A percentile compares a stretch with the other conserved stretches of the same genome.
These are phyloP conservation scores for Colletotrichum chrysophilum DNA, from an alignment of 2,329 filamentous ascomycete species.

Conservation along the genomic window DNA sequence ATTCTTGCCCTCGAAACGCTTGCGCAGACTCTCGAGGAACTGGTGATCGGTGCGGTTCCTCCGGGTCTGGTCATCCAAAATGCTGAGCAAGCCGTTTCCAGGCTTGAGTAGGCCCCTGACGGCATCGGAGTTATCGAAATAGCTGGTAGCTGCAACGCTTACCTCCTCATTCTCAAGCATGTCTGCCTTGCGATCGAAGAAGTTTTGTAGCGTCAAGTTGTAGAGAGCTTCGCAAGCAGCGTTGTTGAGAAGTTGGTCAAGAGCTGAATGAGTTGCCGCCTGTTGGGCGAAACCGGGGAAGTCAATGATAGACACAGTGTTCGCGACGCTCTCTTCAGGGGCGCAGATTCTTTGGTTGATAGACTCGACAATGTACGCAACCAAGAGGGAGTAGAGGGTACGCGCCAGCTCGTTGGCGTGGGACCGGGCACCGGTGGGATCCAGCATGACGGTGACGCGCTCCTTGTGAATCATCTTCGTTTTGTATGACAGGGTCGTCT, in stretches of 20 bases:
- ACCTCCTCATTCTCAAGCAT: conserved; percentile 95
- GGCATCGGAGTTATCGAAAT: conserved; percentile 97
- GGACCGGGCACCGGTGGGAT: conserved; percentile 84
- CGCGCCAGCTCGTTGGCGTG: conserved; percentile 95
- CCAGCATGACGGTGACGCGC: conserved; percentile 98
- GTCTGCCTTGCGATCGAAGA: conserved; percentile 94
- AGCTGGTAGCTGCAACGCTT: conserved; percentile 86
- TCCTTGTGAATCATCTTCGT: conserved; percentile 96
- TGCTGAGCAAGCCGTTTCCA: conserved; percentile 90
- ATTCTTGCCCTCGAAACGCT: conserved; percentile 94
- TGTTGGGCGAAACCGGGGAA: conserved; percentile 95
- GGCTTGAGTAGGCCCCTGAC: conserved; percentile 90
- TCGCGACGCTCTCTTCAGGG: conserved; percentile 84
- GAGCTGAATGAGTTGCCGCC: conserved; percentile 78
- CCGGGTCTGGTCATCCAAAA: conserved; percentile 93
- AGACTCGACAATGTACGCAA: conserved; percentile 91
- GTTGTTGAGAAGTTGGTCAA: conserved; percentile 95
- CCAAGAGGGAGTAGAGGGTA: conserved; percentile 90
- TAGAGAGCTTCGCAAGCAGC: conserved; percentile 91
- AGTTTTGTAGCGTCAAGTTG: conserved; percentile 91
- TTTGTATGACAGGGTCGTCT: conserved; percentile 91
- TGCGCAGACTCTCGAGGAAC: conserved; percentile 86
- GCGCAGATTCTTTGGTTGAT: conserved; percentile 92
- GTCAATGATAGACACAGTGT: conserved; percentile 94
- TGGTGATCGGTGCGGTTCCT: conserved; percentile 89